These are phyloP conservation scores for Rhodomyrtus tomentosa DNA, from an alignment of 345 rosid genomes.

Conservation along the genomic window DNA sequence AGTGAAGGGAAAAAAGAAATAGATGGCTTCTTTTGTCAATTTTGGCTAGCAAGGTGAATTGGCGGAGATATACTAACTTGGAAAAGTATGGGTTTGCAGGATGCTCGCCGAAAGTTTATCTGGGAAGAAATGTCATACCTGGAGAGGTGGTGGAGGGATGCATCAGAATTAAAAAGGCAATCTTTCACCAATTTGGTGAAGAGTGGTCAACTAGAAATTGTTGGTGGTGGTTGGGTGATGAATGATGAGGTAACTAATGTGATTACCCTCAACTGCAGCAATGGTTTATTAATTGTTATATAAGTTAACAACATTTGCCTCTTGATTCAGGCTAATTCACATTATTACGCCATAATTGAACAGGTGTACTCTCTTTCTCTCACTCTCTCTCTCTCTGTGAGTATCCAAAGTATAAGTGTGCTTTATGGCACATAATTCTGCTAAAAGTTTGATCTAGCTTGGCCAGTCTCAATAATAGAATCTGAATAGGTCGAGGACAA, in stretches of 20 bases:
- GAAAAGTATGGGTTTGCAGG: conserved; percentile 28
- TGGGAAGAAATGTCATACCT: conserved; percentile 99
- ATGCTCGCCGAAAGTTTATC: conserved; percentile 75
- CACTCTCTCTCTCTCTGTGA: neutral
- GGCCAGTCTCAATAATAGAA: neutral
- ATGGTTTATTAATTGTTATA: neutral
- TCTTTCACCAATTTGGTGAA: conserved; percentile 64
- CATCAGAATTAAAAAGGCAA: conserved; percentile 48
- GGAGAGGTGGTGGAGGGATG: conserved; percentile 99
- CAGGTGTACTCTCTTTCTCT: conserved; percentile 40
- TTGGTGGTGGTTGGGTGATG: conserved; percentile 99
- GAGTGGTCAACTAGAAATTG: conserved; percentile 92
- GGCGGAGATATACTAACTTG: conserved; percentile 4
- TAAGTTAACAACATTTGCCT: neutral
- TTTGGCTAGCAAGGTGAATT: neutral
- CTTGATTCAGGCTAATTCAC: conserved; percentile 90
- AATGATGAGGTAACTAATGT: conserved; percentile 74
- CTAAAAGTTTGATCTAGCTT: neutral
- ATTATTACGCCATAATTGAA: conserved; percentile 88
- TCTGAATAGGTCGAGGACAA: neutral
- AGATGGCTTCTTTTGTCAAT: neutral
- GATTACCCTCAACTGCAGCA: neutral
- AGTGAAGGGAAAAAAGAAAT: neutral
- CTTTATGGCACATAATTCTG: neutral
- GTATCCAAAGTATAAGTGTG: neutral